Percentiles rank a stretch among this genome's conserved stretches.
Evolutionary conservation across 2,329 filamentous ascomycete genomes (phyloP).

Genomic region (Colletotrichum horii): DNA sequence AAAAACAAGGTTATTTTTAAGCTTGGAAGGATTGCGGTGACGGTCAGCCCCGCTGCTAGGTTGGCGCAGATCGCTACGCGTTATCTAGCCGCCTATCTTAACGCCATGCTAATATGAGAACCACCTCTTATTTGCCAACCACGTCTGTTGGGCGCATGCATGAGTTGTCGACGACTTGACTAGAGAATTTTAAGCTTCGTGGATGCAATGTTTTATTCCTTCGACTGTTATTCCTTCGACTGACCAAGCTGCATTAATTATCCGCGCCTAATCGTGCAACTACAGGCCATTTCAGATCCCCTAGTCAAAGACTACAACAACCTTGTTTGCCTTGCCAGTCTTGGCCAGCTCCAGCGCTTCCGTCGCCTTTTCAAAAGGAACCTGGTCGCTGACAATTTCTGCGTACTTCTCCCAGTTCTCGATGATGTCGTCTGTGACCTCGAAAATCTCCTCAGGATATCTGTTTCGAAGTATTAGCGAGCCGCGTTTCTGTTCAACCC

Average conservation of each 20-base stretch:
- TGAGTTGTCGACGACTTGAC: background rate
- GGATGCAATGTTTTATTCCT: background rate
- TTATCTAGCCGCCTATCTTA: background rate
- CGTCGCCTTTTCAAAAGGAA: background rate
- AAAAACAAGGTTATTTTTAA: background rate
- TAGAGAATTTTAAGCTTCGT: background rate
- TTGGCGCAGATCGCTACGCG: background rate
- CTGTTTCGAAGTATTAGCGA: background rate
- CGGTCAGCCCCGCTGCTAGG: background rate
- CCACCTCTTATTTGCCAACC: background rate
- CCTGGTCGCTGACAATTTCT: constrained; percentile 1
- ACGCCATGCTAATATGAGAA: background rate
- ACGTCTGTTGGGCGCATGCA: background rate
- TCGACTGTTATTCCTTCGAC: background rate
- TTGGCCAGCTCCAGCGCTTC: background rate
- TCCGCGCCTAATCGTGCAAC: background rate
- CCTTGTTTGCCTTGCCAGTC: constrained; percentile 2
- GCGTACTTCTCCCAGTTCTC: constrained; percentile 6
- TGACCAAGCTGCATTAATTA: fast-evolving
- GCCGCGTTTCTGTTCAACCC: background rate
- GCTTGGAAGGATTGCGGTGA: background rate
- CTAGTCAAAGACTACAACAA: background rate
- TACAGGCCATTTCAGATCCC: fast-evolving
- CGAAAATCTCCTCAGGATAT: constrained; percentile 7
- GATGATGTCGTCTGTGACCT: background rate